Evolutionary conservation across 345 rosid genomes (phyloP).

Genomic region (Hypericum androsaemum): DNA sequence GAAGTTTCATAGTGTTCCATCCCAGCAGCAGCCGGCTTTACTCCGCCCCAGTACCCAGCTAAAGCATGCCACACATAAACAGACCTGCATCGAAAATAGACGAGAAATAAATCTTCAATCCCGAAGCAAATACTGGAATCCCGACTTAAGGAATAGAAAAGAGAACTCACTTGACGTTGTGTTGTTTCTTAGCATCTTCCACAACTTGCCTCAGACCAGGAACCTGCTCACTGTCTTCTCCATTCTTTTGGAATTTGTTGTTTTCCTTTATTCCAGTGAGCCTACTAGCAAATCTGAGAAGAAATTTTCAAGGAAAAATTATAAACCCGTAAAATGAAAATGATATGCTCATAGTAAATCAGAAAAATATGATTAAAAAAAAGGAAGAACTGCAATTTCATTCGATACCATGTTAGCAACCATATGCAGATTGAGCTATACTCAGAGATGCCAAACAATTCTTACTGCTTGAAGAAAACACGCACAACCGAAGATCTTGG

Average conservation of each 20-base stretch:
- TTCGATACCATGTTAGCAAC: too few relatives aligned
- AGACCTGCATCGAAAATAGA: conserved; percentile 26
- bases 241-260: conserved; percentile 61
- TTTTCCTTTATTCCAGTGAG: conserved; percentile 91
- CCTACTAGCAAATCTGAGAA: conserved; percentile 75
- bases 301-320: not conserved
- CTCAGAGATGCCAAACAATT: too few relatives aligned
- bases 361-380: not conserved
- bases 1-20: conserved; percentile 94
- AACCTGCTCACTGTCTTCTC: conserved; percentile 32
- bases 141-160: not conserved
- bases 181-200: conserved; percentile 66
- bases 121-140: not conserved
- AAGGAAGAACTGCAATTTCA: not conserved
- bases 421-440: too few relatives aligned
- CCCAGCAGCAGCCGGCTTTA: conserved; percentile 81
- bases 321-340: not conserved
- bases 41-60: conserved; percentile 99
- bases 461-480: not conserved
- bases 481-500: not conserved
- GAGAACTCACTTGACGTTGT: conserved; percentile 66
- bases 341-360: not conserved
- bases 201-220: conserved; percentile 68
- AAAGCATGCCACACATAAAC: conserved; percentile 98
- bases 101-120: not conserved